Evolutionary conservation across 108 stramenopile species (phyloP).

Genomic region (Schizochytrium sp.): DNA sequence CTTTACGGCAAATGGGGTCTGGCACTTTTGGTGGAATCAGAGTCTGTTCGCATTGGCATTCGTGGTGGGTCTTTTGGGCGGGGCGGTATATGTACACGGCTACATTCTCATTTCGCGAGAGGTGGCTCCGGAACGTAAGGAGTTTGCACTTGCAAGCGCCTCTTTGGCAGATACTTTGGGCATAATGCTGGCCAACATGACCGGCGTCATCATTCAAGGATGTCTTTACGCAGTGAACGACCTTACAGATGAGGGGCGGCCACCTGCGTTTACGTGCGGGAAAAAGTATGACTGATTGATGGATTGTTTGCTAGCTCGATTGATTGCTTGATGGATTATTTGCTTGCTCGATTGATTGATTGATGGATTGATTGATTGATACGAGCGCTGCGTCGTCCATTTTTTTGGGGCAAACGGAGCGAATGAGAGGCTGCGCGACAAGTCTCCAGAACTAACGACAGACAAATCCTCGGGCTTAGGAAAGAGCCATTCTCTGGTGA

Average conservation of each 20-base stretch:
- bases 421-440: too few relatives aligned
- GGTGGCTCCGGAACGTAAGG: slow-evolving; percentile 44
- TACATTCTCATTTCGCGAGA: slow-evolving; percentile 57
- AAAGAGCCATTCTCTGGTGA: too few relatives aligned
- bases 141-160: slow-evolving; percentile 61
- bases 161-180: slow-evolving; percentile 63
- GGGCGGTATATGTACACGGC: slow-evolving; percentile 68
- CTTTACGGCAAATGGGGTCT: slow-evolving; percentile 44
- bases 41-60: slow-evolving; percentile 43
- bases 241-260: slow-evolving; percentile 25
- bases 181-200: slow-evolving; percentile 55
- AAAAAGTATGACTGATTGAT: background rate
- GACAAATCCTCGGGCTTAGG: too few relatives aligned
- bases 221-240: slow-evolving; percentile 59
- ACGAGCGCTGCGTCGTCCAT: too few relatives aligned
- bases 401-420: too few relatives aligned
- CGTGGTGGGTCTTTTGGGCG: slow-evolving; percentile 67
- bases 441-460: too few relatives aligned
- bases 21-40: slow-evolving; percentile 26
- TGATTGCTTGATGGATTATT: too few relatives aligned
- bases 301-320: too few relatives aligned
- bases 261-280: background rate
- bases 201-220: slow-evolving; percentile 60
- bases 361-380: too few relatives aligned
- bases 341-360: too few relatives aligned